Evolutionary conservation across 306 rosid genomes (phyloP), one percentile per base, ranked within the genome.

Genomic region (Hippophae gyantsensis): DNA sequence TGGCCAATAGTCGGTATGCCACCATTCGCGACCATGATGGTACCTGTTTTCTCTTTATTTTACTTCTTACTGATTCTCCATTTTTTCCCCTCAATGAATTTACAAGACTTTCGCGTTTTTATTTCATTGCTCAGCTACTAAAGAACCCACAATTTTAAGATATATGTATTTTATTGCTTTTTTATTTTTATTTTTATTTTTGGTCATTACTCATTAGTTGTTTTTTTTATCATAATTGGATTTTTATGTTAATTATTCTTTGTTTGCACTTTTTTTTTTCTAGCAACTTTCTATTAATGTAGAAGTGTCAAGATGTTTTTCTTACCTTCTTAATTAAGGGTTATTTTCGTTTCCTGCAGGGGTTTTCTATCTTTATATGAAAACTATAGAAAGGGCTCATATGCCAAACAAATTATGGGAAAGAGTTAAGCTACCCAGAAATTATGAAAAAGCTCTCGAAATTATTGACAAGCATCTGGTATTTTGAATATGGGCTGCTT

Each of bases 1-100:
- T 89, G 40, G 96, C 96, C 67, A 89, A 89, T 68, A 87, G 95
- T 85, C 96, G 98, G 55, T 92, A 87, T 59, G 88, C 95, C 54
- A 92, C 98, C 59, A 92, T 92, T 71, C 80, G 95, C 25, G 96
- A 87, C 3, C 82, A 83, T 12, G 83, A 85, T n/a, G 98, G 96
- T 83, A 83, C 46, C 65, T 52, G 13, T 10, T 25, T 41, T 6
- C 8, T 51, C 43, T 48, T 48, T 45, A 2, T 40, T 10, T 62
- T 42, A 41, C 38, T 13, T 43, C 25, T 6, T 14, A 11, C 45
- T 7, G 18, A 7, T 41, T 40, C 40, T 25, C 5, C 6, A 8
- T 52, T 52, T 18, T 7, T 23, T 25, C 38, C 5, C 9, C 55
- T 13, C 18, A 9, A 5, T 13, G 9, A 13, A 7, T n/a, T 18